Base-by-base conservation (phyloP, 2,329 filamentous ascomycete species). In the Penicillium capsulatum region DNA sequence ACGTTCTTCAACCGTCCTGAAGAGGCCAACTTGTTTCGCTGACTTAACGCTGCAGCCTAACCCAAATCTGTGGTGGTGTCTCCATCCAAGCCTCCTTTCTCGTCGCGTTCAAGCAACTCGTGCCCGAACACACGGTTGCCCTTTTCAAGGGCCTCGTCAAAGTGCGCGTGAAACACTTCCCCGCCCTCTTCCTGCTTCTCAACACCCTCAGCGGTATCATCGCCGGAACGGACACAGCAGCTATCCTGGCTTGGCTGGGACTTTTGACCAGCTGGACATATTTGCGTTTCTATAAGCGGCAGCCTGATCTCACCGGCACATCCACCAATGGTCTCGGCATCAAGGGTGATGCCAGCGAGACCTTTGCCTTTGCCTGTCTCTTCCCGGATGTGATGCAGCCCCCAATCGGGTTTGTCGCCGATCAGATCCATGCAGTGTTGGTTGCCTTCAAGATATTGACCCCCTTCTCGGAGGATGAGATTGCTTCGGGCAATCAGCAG, bases 51-150 rank as follows among this genome's bases (percentile, higher is more conserved):
- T 68, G 63, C 57, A 92, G 85, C 36, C 68, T 86, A 32, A 89
- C 85, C 31, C 83, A 86, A 48, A 86, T 97, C 59, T 86, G 86
- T 54, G 92, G 92, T 54, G 90, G 89, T 39, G 83, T 95, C 48
- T 82, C 90, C 11, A 74, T 96, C 42, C 91, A 96, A 66, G 89
- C 92, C 32, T 83, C 86, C 46, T 97, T 97, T 71, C 84, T 98
- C 46, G 87, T 97, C 56, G 87, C 91, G 38, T 95, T 97, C 69
- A 97, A 94, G 69, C 92, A 98, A 68, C 86, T 98, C 34, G 85
- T 97, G 24, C 92, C 92, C 15, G 90, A 95, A 47, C 92, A 98
- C 66, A 98, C 92, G 8, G 91, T 97, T 37, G 92, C 91, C 3
- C 79, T 98, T 42, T 91, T 95, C 71, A 84, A 85, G 50, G 89